These are phyloP conservation scores for Diaporthe batatas DNA, from an alignment of 2,329 filamentous ascomycete species.

Conservation along the genomic window DNA sequence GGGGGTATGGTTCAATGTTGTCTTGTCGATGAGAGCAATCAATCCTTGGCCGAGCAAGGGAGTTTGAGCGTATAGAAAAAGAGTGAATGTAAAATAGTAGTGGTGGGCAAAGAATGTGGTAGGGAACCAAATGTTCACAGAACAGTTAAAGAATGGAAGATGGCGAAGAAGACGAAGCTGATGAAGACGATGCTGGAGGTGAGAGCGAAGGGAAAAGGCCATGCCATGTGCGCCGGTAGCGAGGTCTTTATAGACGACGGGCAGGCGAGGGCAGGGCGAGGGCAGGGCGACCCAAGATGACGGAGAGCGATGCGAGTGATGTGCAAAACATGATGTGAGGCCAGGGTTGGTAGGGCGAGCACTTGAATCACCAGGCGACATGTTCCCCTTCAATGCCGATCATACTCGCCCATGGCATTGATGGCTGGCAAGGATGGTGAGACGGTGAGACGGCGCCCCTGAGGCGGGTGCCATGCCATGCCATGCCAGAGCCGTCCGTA, in stretches of 20 bases:
- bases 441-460: constrained; percentile 25
- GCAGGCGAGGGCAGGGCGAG: too few species aligned
- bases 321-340: constrained; percentile 31
- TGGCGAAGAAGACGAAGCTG: constrained; percentile 18
- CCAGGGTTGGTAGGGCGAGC: background rate
- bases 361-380: constrained; percentile 22
- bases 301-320: background rate
- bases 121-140: constrained; percentile 19
- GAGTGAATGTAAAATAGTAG: constrained; percentile 23
- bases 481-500: too few species aligned
- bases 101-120: constrained; percentile 18
- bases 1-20: constrained; percentile 4
- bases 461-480: too few species aligned
- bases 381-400: constrained; percentile 33
- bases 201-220: background rate
- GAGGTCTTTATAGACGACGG: constrained; percentile 28
- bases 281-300: background rate
- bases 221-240: constrained; percentile 27
- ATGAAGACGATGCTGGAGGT: constrained; percentile 17
- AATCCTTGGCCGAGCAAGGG: constrained; percentile 28
- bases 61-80: constrained; percentile 7
- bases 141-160: constrained; percentile 34
- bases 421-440: constrained; percentile 25
- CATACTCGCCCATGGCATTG: constrained; percentile 23
- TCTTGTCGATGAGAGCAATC: background rate